Evolutionary conservation across 805 yeast species (phyloP), one percentile per base, ranked within the genome.

Genomic region (Pichia paraexigua): DNA sequence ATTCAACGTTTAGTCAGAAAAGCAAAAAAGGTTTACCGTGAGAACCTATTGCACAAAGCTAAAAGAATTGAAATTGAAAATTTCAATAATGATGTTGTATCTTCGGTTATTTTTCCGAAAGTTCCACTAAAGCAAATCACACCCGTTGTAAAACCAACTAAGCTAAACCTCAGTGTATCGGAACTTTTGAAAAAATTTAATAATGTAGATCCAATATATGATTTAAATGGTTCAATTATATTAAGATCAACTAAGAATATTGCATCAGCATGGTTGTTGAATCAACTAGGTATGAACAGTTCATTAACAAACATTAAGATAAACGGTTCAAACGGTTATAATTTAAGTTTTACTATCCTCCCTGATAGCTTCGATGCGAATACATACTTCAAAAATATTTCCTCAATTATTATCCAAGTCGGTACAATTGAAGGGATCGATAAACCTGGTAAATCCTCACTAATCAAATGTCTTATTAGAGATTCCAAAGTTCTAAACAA

Each of bases 401-500:
- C 75, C 1, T 71, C 77, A 48, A 49, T 82, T 6, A 55, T 82
- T 4, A 70, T 80, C 58, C 82, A 79, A 56, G 71, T 82, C 55
- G 86, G 86, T 3, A 58, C 74, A 2, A 58, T 63, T 12, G 45
- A 47, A 41, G 45, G 27, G 12, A 30, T 50, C 27, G 52, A 49
- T 40, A 15, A 43, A 3, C 22, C 37, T 17, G 41, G 39, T 13
- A 47, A 35, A 3, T 20, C 15, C 8, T 10, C 53, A 3, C 21
- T 53, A 11, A 5, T 45, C 2, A 40, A 48, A 22, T 41, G 45
- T 21, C 43, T 56, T 17, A 40, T 41, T 41, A 40, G 42, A 20
- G 59, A 56, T 45, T 20, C 49, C 2, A 44, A 44, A 10, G 54
- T 52, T 12, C 17, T 57, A 25, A 21, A 32, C 5, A 56, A 56